These are phyloP conservation scores for Wickerhamiella occidentalis DNA, from an alignment of 805 yeast species.

Conservation along the genomic window DNA sequence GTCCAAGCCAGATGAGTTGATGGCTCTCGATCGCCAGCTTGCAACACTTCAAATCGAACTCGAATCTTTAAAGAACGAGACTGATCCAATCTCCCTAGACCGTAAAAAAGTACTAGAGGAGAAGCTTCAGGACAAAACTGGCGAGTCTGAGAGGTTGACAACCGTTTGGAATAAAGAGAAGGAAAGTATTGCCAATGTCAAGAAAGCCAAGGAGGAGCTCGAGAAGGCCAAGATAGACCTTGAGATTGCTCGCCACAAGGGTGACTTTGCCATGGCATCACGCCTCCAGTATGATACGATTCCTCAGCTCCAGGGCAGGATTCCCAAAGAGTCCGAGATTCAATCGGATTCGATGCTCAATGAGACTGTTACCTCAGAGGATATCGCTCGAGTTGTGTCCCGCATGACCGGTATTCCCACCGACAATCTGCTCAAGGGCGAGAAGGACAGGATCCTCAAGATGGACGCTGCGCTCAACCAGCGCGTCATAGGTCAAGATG, in stretches of 20 bases:
- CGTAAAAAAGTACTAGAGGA: conserved; percentile 62
- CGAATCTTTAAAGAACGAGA: conserved; percentile 86
- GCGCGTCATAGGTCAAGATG: conserved; percentile 90
- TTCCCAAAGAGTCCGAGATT: conserved; percentile 34
- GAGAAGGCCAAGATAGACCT: conserved; percentile 77
- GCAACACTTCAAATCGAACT: conserved; percentile 93
- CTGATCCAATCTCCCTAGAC: conserved; percentile 71
- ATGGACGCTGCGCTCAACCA: conserved; percentile 73
- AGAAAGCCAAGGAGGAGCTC: conserved; percentile 65
- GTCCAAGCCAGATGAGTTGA: conserved; percentile 90
- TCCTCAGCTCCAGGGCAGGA: conserved; percentile 59
- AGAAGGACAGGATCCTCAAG: conserved; percentile 73
- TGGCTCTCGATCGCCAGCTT: conserved; percentile 72
- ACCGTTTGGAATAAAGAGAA: conserved; percentile 80
- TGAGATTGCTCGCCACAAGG: conserved; percentile 70
- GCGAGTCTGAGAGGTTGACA: conserved; percentile 59
- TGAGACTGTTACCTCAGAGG: conserved; percentile 89
- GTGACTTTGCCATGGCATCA: conserved; percentile 80
- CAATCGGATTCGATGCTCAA: conserved; percentile 41
- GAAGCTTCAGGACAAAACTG: conserved; percentile 48
- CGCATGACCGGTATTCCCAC: conserved; percentile 95
- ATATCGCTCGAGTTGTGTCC: conserved; percentile 82
- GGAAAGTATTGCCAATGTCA: conserved; percentile 60
- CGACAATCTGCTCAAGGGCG: conserved; percentile 82
- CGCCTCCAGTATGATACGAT: conserved; percentile 77